Conservation (phyloP, 495 filamentous ascomycete genomes). For the Neurospora africana region DNA sequence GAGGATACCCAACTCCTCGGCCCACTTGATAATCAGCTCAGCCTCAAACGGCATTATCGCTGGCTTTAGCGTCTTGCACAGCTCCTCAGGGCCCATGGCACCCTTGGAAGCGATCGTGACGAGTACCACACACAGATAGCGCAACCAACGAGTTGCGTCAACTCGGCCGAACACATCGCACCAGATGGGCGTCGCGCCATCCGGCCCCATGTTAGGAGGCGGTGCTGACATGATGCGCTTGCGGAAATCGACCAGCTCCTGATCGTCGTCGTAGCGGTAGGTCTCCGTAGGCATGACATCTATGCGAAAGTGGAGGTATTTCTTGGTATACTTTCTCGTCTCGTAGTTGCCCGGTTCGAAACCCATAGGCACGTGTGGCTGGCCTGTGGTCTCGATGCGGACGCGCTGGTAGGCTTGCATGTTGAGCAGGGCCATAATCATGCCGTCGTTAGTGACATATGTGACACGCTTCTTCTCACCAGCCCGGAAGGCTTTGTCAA, state of each 20-base stretch:
- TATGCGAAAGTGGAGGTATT: conserved; percentile 49
- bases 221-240: conserved; percentile 22
- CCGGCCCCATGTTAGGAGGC: conserved; percentile 18
- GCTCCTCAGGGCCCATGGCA: conserved; percentile 39
- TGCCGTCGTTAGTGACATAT: conserved; percentile 49
- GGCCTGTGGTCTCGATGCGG: conserved; percentile 41
- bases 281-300: conserved; percentile 44
- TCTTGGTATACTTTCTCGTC: conserved; percentile 58
- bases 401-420: conserved; percentile 52
- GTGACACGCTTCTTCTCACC: conserved; percentile 25
- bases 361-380: conserved; percentile 61
- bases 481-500: conserved; percentile 44
- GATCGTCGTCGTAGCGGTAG: conserved; percentile 53
- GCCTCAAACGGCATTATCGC: conserved; percentile 60
- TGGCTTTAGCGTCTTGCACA: conserved; percentile 47
- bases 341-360: conserved; percentile 62
- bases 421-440: conserved; percentile 59
- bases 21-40: conserved; percentile 55
- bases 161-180: conserved; percentile 61
- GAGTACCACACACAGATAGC: conserved; percentile 47
- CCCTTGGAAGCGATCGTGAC: conserved; percentile 50
- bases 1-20: conserved; percentile 37
- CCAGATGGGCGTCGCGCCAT: conserved; percentile 60
- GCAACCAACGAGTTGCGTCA: conserved; percentile 52
- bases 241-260: conserved; percentile 31